Base-by-base conservation (phyloP, 1,139 yeast genomes). In the Martiniozyma asiatica region DNA sequence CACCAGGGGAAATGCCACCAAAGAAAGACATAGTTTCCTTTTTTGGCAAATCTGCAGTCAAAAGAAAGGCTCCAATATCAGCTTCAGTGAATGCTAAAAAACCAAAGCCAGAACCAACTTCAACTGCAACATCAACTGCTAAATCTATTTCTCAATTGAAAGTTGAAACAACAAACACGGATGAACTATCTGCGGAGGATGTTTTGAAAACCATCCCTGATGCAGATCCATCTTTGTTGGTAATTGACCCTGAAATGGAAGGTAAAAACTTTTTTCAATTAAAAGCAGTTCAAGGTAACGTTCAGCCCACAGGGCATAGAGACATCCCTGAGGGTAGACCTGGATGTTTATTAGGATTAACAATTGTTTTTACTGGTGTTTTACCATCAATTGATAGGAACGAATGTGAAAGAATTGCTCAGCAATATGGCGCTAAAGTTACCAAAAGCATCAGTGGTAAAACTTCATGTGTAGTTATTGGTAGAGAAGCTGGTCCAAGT, bases 401-500 rank as follows among this genome's bases (percentile, higher is more conserved):
- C 1, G 74, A 71, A 18, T 78, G 89, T 14, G 92, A 79, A 45
- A 65, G 67, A 20, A 51, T 82, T 16, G 94, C 95, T 4, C 76
- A 81, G 45, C 65, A 68, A 39, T 85, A 87, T 46, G 98, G 98
- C 11, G 99, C 95, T n/a, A 77, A 77, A 45, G 94, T 87, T 9
- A 82, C 95, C 2, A 73, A 82, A 40, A 70, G 95, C 0, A 79
- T 89, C 19, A 80, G 92, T 32, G 74, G 84, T 14, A 81, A 78
- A 47, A 92, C 98, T 0, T 72, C 84, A 22, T 63, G 85, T 27
- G 95, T 89, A 5, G 96, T 89, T 2, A 63, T 92, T 19, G 99
- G 99, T 6, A 84, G 71, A 30, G 96, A 89, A 43, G 98, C 98
- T 1, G 99, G 99, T 0, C 97, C 98, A 2, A 74, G 85, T n/a